Conservation (phyloP, 169 alveolate genomes). For the Plasmodium fragile region DNA sequence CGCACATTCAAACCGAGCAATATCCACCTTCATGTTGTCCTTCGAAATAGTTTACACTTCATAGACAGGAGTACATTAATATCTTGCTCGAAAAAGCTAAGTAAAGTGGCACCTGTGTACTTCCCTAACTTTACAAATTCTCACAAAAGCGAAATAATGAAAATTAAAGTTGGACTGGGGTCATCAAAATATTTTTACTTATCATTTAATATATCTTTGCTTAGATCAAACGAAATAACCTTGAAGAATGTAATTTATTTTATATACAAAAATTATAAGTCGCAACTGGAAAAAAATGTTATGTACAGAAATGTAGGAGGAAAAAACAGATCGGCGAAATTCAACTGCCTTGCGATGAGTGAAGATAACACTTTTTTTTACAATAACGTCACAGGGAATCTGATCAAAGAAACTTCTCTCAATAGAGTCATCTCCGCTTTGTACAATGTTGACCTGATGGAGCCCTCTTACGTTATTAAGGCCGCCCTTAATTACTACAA, state of each 20-base stretch:
- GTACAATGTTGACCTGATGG: slow-evolving; percentile 32
- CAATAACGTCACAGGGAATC: slow-evolving; percentile 20
- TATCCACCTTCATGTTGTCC: slow-evolving; percentile 46
- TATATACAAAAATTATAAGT: slow-evolving; percentile 41
- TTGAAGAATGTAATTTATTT: slow-evolving; percentile 51
- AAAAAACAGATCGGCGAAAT: neutral
- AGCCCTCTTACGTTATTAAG: slow-evolving; percentile 48
- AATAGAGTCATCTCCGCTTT: slow-evolving; percentile 40
- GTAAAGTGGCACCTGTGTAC: neutral
- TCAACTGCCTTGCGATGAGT: slow-evolving; percentile 23
- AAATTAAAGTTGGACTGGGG: slow-evolving; percentile 50
- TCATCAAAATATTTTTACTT: slow-evolving; percentile 41
- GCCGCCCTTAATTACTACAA: slow-evolving; percentile 44
- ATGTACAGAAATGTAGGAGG: neutral
- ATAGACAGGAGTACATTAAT: slow-evolving; percentile 14
- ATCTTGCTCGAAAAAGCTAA: slow-evolving; percentile 7
- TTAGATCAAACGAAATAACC: slow-evolving; percentile 30
- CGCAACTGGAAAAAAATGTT: slow-evolving; percentile 19
- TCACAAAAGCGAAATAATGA: slow-evolving; percentile 35
- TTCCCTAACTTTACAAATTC: slow-evolving; percentile 16
- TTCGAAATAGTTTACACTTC: slow-evolving; percentile 38
- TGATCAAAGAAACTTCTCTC: slow-evolving; percentile 53
- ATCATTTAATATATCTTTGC: slow-evolving; percentile 32
- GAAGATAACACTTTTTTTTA: slow-evolving; percentile 61
- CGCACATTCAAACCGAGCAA: neutral